Conservation (phyloP, 2,329 filamentous ascomycete species). For the Fonsecaea pedrosoi region DNA sequence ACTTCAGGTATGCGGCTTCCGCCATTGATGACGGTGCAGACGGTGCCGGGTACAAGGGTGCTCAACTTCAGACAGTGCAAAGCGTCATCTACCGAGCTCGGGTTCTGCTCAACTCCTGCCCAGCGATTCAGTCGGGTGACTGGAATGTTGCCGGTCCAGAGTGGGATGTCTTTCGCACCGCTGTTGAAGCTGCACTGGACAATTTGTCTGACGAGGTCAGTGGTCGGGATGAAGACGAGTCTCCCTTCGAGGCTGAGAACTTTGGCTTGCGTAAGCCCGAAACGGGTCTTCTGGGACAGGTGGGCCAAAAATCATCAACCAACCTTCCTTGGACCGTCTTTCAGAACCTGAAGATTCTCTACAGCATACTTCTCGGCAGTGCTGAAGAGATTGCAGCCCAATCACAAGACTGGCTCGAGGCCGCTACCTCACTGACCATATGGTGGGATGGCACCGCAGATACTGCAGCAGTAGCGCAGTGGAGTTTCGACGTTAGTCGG, state of each 20-base stretch:
- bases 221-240: constrained; percentile 63
- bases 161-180: constrained; percentile 83
- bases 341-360: constrained; percentile 79
- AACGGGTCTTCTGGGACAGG: constrained; percentile 24
- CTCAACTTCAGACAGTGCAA: constrained; percentile 78
- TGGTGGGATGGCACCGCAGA: constrained; percentile 91
- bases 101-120: constrained; percentile 74
- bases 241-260: constrained; percentile 56
- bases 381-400: constrained; percentile 75
- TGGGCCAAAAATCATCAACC: constrained; percentile 29
- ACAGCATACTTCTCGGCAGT: constrained; percentile 79
- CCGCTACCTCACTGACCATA: constrained; percentile 77
- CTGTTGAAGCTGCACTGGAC: constrained; percentile 71
- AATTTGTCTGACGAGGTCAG: constrained; percentile 81
- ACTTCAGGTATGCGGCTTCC: constrained; percentile 76
- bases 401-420: constrained; percentile 91
- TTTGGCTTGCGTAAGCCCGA: constrained; percentile 49
- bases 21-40: constrained; percentile 67
- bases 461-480: constrained; percentile 49
- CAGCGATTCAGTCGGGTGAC: constrained; percentile 66
- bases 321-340: constrained; percentile 64
- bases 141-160: constrained; percentile 85
- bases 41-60: constrained; percentile 72
- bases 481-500: constrained; percentile 54
- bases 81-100: constrained; percentile 72